Evolutionary conservation across 2,329 filamentous ascomycete species (phyloP).

Genomic region (Colletotrichum trifolii): DNA sequence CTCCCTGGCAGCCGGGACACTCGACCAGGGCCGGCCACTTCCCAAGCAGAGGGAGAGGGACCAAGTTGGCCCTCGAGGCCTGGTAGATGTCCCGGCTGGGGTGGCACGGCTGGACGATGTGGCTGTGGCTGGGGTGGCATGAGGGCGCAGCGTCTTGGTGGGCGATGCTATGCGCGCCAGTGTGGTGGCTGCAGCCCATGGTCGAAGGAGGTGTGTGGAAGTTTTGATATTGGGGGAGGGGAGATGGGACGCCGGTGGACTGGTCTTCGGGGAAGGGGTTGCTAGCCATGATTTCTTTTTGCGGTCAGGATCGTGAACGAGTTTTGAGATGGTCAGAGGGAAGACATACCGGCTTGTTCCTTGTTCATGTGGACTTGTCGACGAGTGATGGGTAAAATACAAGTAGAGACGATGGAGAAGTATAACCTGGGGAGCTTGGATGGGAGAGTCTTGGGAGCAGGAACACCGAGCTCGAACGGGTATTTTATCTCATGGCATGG

Average conservation of each 20-base stretch:
- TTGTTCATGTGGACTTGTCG: conserved; percentile 14
- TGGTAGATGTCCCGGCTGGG: neutral
- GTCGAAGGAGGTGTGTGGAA: conserved; percentile 23
- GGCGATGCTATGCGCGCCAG: neutral
- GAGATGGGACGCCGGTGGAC: conserved; percentile 8
- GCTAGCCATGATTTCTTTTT: conserved; percentile 18
- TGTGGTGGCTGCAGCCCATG: neutral
- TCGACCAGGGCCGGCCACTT: conserved; percentile 31
- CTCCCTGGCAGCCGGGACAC: conserved; percentile 29
- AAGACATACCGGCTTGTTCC: neutral
- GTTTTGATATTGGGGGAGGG: conserved; percentile 21
- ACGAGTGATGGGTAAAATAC: neutral
- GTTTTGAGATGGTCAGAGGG: too few relatives aligned
- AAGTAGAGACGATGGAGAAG: neutral
- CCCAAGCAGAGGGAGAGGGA: conserved; percentile 26
- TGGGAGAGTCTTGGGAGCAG: neutral
- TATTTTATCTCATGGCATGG: too few relatives aligned
- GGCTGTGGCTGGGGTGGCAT: conserved; percentile 1
- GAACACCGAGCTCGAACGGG: neutral
- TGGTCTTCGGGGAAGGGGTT: conserved; percentile 12
- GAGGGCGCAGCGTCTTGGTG: too few relatives aligned
- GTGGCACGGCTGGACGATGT: conserved; percentile 5
- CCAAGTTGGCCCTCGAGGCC: conserved; percentile 18
- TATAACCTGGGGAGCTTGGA: neutral
- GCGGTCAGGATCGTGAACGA: neutral